Base-by-base conservation (phyloP, 805 yeast species). In the Kodamaea jinghongensis region DNA sequence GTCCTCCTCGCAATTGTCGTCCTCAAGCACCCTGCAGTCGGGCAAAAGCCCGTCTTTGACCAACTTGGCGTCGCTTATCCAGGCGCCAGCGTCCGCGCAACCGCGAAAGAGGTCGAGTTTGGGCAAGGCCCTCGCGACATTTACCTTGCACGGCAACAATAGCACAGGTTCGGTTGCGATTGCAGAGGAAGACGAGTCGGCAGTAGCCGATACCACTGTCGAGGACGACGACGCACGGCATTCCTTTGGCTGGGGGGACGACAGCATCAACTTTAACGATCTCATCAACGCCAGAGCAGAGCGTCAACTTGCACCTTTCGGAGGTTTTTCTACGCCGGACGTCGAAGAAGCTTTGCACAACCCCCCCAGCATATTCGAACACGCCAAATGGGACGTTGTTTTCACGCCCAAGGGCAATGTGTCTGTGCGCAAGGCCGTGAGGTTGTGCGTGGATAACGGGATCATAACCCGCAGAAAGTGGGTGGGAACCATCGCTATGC, bases 401-500 rank as follows among this genome's bases (percentile, higher is more conserved):
- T 75, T 75, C n/a, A 76, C 80, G 30, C 71, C 64, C 6, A 80
- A 80, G 48, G 96, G 97, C 6, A 93, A 93, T 55, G 95, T 90
- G 23, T 93, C 96, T 6, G 72, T 93, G 52, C 77, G 78, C 45
- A 91, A 93, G 49, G 96, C 98, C 0, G 76, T 93, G 11, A 73
- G 75, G 34, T 65, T 83, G 5, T 83, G 91, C 0, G 58, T 47
- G 1, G 63, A 62, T 22, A 48, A 54, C 9, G 59, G 60, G 4
- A 51, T 58, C 17, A 55, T 75, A 10, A 55, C 60, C 14, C 62
- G 71, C 26, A 56, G 68, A 1, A 69, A 65, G 42, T 91, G 96
- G 96, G 76, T 91, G 2, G 99, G 99, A n/a, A 81, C 96, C 0
- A 63, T 86, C 25, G 95, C 96, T 17, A 84, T 89, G 73, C 96